phyloP scores from a whole-genome alignment of 2,329 filamentous ascomycete genomes.

The Botrytis pseudocinerea region DNA sequence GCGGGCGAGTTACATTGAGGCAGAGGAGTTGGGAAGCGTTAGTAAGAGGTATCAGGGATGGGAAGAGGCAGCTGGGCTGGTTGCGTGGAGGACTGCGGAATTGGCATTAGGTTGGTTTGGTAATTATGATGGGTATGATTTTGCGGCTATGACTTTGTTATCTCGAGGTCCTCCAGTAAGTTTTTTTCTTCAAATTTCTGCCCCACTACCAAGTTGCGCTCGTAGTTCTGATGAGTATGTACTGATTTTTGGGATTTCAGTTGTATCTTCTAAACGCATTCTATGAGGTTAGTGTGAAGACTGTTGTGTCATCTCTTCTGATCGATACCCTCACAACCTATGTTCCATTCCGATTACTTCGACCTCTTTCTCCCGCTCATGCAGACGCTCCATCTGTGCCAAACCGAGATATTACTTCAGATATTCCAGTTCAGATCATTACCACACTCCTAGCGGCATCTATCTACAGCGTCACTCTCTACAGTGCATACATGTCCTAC shows the following conservation, averaged over 20 bases:
- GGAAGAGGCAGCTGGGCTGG: slow-evolving; percentile 57
- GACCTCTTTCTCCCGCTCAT: slow-evolving; percentile 65
- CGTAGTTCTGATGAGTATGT: neutral
- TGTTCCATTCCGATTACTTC: slow-evolving; percentile 73
- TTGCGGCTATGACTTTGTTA: slow-evolving; percentile 65
- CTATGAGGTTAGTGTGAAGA: slow-evolving; percentile 66
- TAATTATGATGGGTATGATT: slow-evolving; percentile 71
- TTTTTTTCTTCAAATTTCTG: neutral
- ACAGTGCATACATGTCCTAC: slow-evolving; percentile 66
- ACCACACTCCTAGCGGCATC: slow-evolving; percentile 68
- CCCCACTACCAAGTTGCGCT: neutral
- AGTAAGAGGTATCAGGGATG: slow-evolving; percentile 64
- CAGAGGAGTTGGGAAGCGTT: slow-evolving; percentile 63
- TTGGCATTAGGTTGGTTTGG: slow-evolving; percentile 72
- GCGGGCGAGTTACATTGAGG: slow-evolving; percentile 51
- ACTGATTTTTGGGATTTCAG: slow-evolving; percentile 43
- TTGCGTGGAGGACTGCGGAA: slow-evolving; percentile 61
- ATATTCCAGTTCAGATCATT: slow-evolving; percentile 61
- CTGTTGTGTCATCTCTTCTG: slow-evolving; percentile 59
- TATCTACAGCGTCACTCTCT: slow-evolving; percentile 75
- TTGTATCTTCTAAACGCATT: slow-evolving; percentile 76
- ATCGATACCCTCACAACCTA: slow-evolving; percentile 71
- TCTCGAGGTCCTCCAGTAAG: slow-evolving; percentile 71
- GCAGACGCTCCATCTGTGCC: slow-evolving; percentile 53
- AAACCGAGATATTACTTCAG: slow-evolving; percentile 65